phyloP scores from a whole-genome alignment of 2,329 filamentous ascomycete genomes.

The Periconia sp. region DNA sequence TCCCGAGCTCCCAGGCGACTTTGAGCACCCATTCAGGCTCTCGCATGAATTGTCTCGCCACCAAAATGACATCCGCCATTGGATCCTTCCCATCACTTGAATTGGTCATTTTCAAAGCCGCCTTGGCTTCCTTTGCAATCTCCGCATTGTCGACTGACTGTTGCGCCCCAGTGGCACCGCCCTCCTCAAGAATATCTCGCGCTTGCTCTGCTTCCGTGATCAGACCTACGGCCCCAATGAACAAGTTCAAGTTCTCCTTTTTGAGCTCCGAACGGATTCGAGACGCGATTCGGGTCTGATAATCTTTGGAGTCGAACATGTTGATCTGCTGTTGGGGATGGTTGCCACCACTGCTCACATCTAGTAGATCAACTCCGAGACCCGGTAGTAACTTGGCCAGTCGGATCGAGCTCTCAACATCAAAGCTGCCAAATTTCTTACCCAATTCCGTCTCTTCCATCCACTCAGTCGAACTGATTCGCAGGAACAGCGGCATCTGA shows the following conservation, averaged over 20 bases:
- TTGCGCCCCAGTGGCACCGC: conserved; percentile 12
- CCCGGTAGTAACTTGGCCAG: conserved; percentile 46
- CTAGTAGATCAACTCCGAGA: conserved; percentile 48
- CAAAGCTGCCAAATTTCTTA: conserved; percentile 42
- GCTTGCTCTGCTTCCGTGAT: conserved; percentile 58
- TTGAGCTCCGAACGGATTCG: conserved; percentile 47
- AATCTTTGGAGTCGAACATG: conserved; percentile 47
- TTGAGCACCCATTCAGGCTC: conserved; percentile 58
- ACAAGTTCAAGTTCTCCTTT: conserved; percentile 40
- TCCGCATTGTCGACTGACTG: conserved; percentile 24
- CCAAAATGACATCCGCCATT: conserved; percentile 53
- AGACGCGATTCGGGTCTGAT: conserved; percentile 53
- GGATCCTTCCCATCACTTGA: conserved; percentile 24
- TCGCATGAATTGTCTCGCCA: conserved; percentile 57
- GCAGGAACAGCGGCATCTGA: conserved; percentile 38
- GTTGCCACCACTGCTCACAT: conserved; percentile 51
- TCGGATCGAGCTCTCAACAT: conserved; percentile 41
- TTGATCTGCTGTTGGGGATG: conserved; percentile 46
- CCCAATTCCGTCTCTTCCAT: conserved; percentile 36
- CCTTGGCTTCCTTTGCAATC: conserved; percentile 32
- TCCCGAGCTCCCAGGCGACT: conserved; percentile 52
- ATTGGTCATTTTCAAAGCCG: conserved; percentile 40
- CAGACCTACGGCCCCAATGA: conserved; percentile 56
- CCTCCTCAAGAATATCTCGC: conserved; percentile 44
- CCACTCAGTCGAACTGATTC: conserved; percentile 43